phyloP scores from a whole-genome alignment of 768 basidiomycete genomes.

The Mycena epipterygia region DNA sequence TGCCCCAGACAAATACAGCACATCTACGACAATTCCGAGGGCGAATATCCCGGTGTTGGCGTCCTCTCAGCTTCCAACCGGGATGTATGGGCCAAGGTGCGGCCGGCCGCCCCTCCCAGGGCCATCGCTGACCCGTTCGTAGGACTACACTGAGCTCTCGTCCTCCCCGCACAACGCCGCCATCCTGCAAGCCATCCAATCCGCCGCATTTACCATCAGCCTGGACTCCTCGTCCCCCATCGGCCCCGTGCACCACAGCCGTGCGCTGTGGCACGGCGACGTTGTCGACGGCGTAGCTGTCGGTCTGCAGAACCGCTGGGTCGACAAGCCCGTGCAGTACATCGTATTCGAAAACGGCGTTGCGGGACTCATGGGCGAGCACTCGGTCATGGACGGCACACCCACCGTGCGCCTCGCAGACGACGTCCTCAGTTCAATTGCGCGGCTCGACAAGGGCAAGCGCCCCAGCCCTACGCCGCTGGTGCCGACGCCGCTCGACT shows the following conservation, averaged over 20 bases:
- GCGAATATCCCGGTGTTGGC: slow-evolving; percentile 81
- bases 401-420: slow-evolving; percentile 83
- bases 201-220: slow-evolving; percentile 87
- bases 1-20: slow-evolving; percentile 76
- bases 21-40: slow-evolving; percentile 74
- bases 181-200: slow-evolving; percentile 82
- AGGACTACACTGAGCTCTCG: slow-evolving; percentile 72
- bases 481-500: slow-evolving; percentile 71
- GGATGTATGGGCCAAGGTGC: slow-evolving; percentile 79
- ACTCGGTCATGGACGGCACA: slow-evolving; percentile 92
- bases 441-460: slow-evolving; percentile 70
- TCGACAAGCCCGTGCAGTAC: slow-evolving; percentile 92
- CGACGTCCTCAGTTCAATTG: slow-evolving; percentile 72
- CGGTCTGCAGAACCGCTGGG: slow-evolving; percentile 84
- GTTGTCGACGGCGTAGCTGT: slow-evolving; percentile 58
- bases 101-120: neutral
- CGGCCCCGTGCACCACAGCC: slow-evolving; percentile 70
- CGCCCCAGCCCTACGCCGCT: slow-evolving; percentile 38
- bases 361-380: slow-evolving; percentile 94
- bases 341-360: slow-evolving; percentile 86
- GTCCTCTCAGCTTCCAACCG: slow-evolving; percentile 84
- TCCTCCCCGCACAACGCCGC: slow-evolving; percentile 71
- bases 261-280: slow-evolving; percentile 87
- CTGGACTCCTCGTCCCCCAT: slow-evolving; percentile 76
- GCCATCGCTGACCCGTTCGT: neutral